Base-by-base conservation (phyloP, 495 filamentous ascomycete genomes). In the Hypomontagnella monticulosa region DNA sequence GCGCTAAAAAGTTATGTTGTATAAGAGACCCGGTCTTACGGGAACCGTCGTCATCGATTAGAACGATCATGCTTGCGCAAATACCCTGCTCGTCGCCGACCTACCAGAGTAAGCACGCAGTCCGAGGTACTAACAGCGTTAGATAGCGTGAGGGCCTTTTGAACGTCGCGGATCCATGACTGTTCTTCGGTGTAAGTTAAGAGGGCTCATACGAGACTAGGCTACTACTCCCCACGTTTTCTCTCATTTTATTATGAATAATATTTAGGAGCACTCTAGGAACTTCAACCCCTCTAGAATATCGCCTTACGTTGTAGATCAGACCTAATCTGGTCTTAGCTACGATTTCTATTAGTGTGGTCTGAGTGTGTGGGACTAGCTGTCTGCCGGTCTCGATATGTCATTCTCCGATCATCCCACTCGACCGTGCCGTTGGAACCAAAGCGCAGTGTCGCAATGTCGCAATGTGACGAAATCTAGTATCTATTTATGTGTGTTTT, bases 391-490 rank as follows among this genome's bases (percentile, higher is more conserved):
- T 18, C 16, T 16, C 27, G 14, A 50, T 9, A 8, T 23, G 11
- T 36, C 23, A 8, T 4, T 12, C 46, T 30, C 19, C 23, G 19
- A 37, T 9, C 19, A 40, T 51, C 37, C 9, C 33, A 38, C 32
- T 33, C 20, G 27, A 10, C 33, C 38, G 41, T 11, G 40, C 53
- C 41, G 42, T 49, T 58, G 16, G 32, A 14, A 38, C 15, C 12
- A 60, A 33, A 8, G n/a, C 40, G 46, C 60, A 60, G 61, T 61
- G 66, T 61, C n/a, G 61, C 60, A 60, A 64, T 61, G 66, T 61
- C n/a, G 61, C 60, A 34, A 69, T 61, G 56, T 69, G 66, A 64
- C 60, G 66, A 60, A 23, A 53, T 32, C 33, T 41, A 53, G 11
- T 19, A 41, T 36, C 12, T 54, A 53, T 59, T 57, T 38, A 44